Evolutionary conservation across 192 early-diverging fungal genomes (phyloP).

Genomic region (Rhizophlyctis rosea): DNA sequence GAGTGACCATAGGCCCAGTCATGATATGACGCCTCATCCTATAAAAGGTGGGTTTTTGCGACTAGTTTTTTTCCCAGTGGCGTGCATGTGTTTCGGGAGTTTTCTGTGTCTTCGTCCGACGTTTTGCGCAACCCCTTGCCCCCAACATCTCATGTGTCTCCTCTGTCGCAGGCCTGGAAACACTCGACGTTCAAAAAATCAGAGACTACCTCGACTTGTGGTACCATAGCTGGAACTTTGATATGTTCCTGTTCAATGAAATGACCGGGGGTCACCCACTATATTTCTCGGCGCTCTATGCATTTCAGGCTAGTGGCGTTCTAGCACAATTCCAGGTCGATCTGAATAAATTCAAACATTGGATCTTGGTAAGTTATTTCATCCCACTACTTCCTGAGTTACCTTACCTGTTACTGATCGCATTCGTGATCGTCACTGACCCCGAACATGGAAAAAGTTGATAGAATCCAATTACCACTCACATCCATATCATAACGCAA

Average conservation of each 20-base stretch:
- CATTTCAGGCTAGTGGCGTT: slow-evolving; percentile 33
- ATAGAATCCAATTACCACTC: slow-evolving; percentile 48
- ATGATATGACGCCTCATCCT: no score
- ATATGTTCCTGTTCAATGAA: slow-evolving; percentile 40
- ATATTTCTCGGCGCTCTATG: slow-evolving; percentile 37
- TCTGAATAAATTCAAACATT: slow-evolving; percentile 36
- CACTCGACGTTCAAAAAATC: slow-evolving; percentile 21
- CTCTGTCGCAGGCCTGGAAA: slow-evolving; percentile 3
- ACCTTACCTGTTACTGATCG: no score
- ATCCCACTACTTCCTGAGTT: no score
- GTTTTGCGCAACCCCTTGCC: no score
- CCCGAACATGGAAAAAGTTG: slow-evolving; percentile 13
- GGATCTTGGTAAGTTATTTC: slow-evolving; percentile 39
- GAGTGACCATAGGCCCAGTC: no score
- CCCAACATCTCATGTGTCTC: no score
- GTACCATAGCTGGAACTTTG: slow-evolving; percentile 34
- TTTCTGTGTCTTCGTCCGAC: no score
- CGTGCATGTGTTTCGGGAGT: no score
- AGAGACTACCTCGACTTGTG: slow-evolving; percentile 29
- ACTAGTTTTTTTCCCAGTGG: no score
- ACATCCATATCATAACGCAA: slow-evolving; percentile 56
- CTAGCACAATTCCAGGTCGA: slow-evolving; percentile 27
- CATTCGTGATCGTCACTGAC: no score
- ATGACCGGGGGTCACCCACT: slow-evolving; percentile 44
- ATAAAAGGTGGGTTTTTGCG: no score